Conservation (phyloP, 768 basidiomycete genomes). For the Asterophora parasitica region DNA sequence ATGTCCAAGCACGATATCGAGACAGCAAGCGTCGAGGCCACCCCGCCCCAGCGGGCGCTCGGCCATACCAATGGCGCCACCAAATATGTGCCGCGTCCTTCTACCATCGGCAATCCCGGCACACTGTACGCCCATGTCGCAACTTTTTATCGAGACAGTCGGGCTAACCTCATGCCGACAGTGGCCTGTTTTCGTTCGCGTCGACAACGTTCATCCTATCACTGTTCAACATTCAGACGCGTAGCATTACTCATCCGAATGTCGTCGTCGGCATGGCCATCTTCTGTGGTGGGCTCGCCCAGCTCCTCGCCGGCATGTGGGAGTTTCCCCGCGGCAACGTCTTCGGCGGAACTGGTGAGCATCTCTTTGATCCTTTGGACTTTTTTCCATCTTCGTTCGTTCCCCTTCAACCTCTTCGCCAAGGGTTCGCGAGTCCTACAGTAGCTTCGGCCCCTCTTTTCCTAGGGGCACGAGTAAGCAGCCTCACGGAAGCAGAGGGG, state of each 20-base stretch:
- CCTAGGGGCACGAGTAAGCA: too few species aligned
- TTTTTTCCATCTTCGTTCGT: conserved; percentile 35
- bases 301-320: conserved; percentile 90
- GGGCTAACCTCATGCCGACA: conserved; percentile 22
- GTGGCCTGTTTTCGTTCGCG: conserved; percentile 80
- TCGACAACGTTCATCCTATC: conserved; percentile 80
- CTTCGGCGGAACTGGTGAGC: conserved; percentile 70
- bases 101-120: conserved; percentile 55
- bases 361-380: conserved; percentile 39
- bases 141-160: background rate
- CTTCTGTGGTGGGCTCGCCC: conserved; percentile 79
- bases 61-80: conserved; percentile 18
- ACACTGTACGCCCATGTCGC: conserved; percentile 36
- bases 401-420: conserved; percentile 4
- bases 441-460: background rate
- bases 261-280: conserved; percentile 84
- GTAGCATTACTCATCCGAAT: conserved; percentile 54
- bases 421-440: too few species aligned
- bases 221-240: conserved; percentile 59
- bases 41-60: conserved; percentile 22
- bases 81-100: conserved; percentile 22
- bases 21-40: conserved; percentile 29
- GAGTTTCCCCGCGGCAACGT: conserved; percentile 66
- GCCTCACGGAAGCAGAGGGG: too few species aligned
- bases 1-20: conserved; percentile 27